Percentiles rank a stretch among this genome's conserved stretches.
phyloP scores from a whole-genome alignment of 768 basidiomycete genomes.

The Pleurotus platypus region DNA sequence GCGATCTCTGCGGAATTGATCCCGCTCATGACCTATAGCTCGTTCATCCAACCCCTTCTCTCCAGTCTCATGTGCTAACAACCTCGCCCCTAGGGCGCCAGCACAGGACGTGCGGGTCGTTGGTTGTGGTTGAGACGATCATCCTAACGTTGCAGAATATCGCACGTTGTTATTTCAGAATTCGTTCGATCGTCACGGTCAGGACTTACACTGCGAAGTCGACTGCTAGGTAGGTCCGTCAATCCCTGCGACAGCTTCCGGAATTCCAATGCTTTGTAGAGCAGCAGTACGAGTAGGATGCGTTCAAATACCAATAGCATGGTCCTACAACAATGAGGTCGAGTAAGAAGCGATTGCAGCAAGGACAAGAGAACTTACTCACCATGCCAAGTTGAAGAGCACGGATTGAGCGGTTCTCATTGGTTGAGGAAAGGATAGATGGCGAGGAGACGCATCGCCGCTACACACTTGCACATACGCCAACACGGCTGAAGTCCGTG shows the following conservation, averaged over 20 bases:
- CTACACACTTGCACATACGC: background rate
- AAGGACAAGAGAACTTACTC: background rate
- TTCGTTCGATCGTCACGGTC: background rate
- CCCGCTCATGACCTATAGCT: background rate
- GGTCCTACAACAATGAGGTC: background rate
- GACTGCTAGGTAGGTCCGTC: background rate
- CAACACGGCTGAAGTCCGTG: background rate
- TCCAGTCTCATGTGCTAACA: background rate
- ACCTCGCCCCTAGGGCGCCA: background rate
- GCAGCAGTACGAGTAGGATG: background rate
- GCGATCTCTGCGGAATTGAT: too few species aligned
- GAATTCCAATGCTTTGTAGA: slow-evolving; percentile 3
- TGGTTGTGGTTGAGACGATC: slow-evolving; percentile 1
- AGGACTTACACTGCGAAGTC: slow-evolving; percentile 3
- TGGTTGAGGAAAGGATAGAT: background rate
- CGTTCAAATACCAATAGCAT: background rate
- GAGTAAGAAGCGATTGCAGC: too few species aligned
- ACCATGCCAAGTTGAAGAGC: slow-evolving; percentile 2
- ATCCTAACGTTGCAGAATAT: slow-evolving; percentile 6
- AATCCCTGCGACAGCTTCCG: background rate
- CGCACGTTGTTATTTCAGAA: background rate
- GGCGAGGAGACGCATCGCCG: background rate
- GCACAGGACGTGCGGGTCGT: background rate
- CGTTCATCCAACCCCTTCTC: background rate
- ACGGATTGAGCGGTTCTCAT: background rate